phyloP scores from a whole-genome alignment of 2,329 filamentous ascomycete species.

The Penicillium polonicum region DNA sequence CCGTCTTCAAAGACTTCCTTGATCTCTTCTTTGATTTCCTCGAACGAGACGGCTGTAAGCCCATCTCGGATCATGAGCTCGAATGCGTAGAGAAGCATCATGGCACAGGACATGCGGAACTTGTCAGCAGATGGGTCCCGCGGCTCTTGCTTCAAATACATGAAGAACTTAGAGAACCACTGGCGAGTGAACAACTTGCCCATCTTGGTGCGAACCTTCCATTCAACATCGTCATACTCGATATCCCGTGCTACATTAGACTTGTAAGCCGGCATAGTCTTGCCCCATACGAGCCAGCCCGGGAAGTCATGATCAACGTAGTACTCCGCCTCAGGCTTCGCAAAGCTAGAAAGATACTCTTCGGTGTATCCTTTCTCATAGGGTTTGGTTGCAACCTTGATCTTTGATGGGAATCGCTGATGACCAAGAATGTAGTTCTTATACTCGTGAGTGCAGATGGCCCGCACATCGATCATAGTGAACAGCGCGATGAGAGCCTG shows the following conservation, averaged over 20 bases:
- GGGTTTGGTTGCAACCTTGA: conserved; percentile 69
- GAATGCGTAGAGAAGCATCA: conserved; percentile 84
- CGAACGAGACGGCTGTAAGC: conserved; percentile 72
- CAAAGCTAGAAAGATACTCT: conserved; percentile 75
- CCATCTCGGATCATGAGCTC: conserved; percentile 78
- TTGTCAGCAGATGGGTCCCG: conserved; percentile 77
- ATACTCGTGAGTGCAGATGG: conserved; percentile 81
- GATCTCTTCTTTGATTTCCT: conserved; percentile 82
- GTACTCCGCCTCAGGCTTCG: conserved; percentile 74
- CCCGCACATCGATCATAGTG: conserved; percentile 81
- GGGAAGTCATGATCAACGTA: conserved; percentile 90
- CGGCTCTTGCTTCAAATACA: conserved; percentile 93
- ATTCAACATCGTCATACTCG: conserved; percentile 80
- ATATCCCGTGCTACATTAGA: conserved; percentile 65
- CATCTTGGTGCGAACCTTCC: conserved; percentile 70
- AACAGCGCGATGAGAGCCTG: conserved; percentile 77
- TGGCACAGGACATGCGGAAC: conserved; percentile 84
- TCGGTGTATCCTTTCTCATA: conserved; percentile 76
- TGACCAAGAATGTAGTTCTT: conserved; percentile 80
- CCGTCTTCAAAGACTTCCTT: conserved; percentile 82
- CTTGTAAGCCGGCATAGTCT: conserved; percentile 76
- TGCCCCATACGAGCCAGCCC: conserved; percentile 95
- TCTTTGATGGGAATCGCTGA: conserved; percentile 73
- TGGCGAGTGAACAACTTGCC: conserved; percentile 74
- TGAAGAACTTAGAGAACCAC: conserved; percentile 87